Conservation (phyloP, 2,329 filamentous ascomycete genomes). For the Xylaria arbuscula region DNA sequence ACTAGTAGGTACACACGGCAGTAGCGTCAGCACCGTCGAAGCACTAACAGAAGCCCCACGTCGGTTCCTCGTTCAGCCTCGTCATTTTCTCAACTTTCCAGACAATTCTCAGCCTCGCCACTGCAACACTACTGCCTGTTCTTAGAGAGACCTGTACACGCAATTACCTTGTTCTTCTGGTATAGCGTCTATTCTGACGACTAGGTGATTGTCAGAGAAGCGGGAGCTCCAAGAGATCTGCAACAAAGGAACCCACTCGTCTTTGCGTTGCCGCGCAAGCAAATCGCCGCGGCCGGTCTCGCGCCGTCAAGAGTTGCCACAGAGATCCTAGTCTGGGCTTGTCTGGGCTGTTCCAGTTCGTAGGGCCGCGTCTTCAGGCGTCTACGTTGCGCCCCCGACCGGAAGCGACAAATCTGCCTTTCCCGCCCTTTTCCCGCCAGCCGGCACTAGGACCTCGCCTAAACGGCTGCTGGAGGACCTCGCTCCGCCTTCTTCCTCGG, state of each 20-base stretch:
- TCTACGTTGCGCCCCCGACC: neutral
- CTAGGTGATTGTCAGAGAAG: neutral
- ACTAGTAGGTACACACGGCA: neutral
- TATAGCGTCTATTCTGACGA: constrained; percentile 7
- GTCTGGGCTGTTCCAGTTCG: neutral
- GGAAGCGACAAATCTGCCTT: neutral
- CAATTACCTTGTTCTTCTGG: constrained; percentile 19
- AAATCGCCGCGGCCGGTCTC: constrained; percentile 7
- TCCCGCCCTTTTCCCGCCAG: neutral
- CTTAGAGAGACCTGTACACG: constrained; percentile 11
- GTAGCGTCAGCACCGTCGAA: neutral
- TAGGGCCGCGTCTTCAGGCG: neutral
- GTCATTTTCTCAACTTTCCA: constrained; percentile 36
- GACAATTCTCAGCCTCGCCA: constrained; percentile 39
- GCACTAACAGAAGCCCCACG: constrained; percentile 27
- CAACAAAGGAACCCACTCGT: neutral
- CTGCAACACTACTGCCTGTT: constrained; percentile 8
- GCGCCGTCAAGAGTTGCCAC: constrained; percentile 5
- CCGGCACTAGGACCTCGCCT: neutral
- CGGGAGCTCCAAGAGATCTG: neutral
- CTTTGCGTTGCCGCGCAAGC: constrained; percentile 2
- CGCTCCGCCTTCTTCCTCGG: neutral
- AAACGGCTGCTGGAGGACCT: constrained; percentile 4
- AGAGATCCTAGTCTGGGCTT: neutral
- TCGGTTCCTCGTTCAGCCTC: constrained; percentile 34